A percentile compares a stretch with the other conserved stretches of the same genome.
Evolutionary conservation across 139 green algal genomes (phyloP).

Genomic region (Coelastrella sp.): DNA sequence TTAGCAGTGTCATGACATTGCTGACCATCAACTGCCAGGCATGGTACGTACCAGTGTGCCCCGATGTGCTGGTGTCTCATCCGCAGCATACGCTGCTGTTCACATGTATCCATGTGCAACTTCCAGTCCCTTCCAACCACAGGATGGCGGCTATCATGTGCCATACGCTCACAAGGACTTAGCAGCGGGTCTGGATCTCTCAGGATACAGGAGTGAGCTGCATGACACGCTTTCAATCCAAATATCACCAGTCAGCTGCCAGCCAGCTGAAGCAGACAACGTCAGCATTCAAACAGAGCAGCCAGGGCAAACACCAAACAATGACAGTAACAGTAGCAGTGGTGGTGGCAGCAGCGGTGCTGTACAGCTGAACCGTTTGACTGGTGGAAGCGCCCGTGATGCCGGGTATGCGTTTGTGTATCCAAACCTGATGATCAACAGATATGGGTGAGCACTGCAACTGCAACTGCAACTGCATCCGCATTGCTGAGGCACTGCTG

Average conservation of each 20-base stretch:
- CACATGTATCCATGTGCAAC: neutral
- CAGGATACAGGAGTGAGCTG: slow-evolving; percentile 50
- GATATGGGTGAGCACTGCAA: slow-evolving; percentile 58
- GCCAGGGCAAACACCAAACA: neutral
- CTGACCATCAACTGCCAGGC: neutral
- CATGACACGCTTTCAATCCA: slow-evolving; percentile 57
- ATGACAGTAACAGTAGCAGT: slow-evolving; percentile 3
- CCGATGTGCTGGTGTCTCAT: too few relatives aligned
- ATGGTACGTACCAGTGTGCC: neutral
- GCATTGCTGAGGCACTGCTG: neutral
- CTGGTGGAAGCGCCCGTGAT: neutral
- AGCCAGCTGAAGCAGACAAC: neutral
- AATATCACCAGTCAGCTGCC: slow-evolving; percentile 2
- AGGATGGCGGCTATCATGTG: slow-evolving; percentile 50
- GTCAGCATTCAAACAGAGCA: neutral
- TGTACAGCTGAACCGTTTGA: neutral
- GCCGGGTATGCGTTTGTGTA: slow-evolving; percentile 71
- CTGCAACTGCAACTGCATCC: neutral
- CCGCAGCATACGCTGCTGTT: neutral
- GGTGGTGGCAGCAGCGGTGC: neutral
- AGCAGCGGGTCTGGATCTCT: slow-evolving; percentile 55
- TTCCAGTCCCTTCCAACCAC: neutral
- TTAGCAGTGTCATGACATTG: too few relatives aligned
- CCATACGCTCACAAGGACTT: slow-evolving; percentile 64
- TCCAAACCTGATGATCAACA: slow-evolving; percentile 77